Conservation (phyloP, 192 early-diverging fungal genomes). For the Geosiphon pyriformis region DNA sequence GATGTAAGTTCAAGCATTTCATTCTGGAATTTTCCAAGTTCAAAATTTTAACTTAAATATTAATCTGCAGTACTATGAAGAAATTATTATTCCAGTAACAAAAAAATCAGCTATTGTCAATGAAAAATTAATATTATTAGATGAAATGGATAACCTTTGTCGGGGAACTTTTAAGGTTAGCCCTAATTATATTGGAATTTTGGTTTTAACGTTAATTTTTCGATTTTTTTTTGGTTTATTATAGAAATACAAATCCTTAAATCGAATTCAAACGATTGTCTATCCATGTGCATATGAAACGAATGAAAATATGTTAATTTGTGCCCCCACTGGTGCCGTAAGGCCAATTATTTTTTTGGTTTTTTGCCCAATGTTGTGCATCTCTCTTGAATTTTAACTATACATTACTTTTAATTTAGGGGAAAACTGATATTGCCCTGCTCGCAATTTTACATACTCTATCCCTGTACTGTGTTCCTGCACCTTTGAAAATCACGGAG, state of each 20-base stretch:
- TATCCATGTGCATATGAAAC: conserved; percentile 88
- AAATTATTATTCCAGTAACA: conserved; percentile 82
- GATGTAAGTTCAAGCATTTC: conserved; percentile 28
- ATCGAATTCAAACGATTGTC: conserved; percentile 94
- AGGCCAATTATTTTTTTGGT: conserved; percentile 28
- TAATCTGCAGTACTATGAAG: conserved; percentile 71
- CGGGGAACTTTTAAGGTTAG: conserved; percentile 66
- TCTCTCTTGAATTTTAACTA: neutral
- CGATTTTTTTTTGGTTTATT: neutral
- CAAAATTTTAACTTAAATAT: neutral
- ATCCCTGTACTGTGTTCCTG: conserved; percentile 62
- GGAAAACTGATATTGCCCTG: conserved; percentile 97
- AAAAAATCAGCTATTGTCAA: conserved; percentile 52
- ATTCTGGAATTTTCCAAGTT: neutral
- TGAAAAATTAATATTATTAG: conserved; percentile 63
- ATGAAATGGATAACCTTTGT: conserved; percentile 69
- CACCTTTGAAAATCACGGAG: conserved; percentile 39
- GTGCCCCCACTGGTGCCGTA: conserved; percentile 95
- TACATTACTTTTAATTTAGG: conserved; percentile 36
- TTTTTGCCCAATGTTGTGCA: neutral
- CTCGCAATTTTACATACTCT: conserved; percentile 83
- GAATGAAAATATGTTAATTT: conserved; percentile 98
- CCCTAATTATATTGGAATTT: neutral
- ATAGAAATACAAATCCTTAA: conserved; percentile 75
- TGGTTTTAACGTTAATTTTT: neutral